Conservation (phyloP, 2,329 filamentous ascomycete genomes). For the Nothophoma quercina region DNA sequence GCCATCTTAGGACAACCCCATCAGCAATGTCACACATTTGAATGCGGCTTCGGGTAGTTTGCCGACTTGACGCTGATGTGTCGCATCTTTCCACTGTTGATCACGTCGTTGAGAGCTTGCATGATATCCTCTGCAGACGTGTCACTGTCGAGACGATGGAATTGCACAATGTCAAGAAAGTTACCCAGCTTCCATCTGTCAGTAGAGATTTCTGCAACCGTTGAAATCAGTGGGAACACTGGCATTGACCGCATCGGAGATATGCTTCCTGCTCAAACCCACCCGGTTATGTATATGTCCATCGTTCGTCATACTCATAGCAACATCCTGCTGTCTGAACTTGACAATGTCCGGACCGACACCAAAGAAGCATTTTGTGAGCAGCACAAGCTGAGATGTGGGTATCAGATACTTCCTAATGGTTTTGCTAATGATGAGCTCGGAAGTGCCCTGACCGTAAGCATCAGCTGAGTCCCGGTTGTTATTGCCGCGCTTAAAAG, state of each 20-base stretch:
- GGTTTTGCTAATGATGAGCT: conserved; percentile 39
- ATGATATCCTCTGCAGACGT: conserved; percentile 65
- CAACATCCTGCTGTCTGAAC: background rate
- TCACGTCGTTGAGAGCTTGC: conserved; percentile 63
- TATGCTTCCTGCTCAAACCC: conserved; percentile 51
- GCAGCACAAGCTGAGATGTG: conserved; percentile 38
- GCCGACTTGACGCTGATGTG: conserved; percentile 35
- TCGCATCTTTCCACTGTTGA: conserved; percentile 61
- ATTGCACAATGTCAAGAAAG: conserved; percentile 66
- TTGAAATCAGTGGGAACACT: no score
- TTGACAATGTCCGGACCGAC: conserved; percentile 1
- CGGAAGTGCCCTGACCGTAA: conserved; percentile 40
- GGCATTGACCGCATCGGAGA: conserved; percentile 56
- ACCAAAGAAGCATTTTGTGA: conserved; percentile 35
- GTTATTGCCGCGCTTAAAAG: conserved; percentile 54
- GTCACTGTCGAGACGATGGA: conserved; percentile 64
- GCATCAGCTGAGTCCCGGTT: conserved; percentile 52
- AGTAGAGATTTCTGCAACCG: background rate
- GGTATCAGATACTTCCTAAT: conserved; percentile 39
- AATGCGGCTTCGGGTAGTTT: no score
- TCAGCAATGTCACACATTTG: no score
- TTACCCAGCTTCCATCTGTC: background rate
- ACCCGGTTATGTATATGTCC: conserved; percentile 44
- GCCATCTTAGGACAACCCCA: no score
- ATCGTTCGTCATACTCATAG: conserved; percentile 15